Conservation (phyloP, 2,329 filamentous ascomycete genomes). For the Sporothrix luriei region DNA sequence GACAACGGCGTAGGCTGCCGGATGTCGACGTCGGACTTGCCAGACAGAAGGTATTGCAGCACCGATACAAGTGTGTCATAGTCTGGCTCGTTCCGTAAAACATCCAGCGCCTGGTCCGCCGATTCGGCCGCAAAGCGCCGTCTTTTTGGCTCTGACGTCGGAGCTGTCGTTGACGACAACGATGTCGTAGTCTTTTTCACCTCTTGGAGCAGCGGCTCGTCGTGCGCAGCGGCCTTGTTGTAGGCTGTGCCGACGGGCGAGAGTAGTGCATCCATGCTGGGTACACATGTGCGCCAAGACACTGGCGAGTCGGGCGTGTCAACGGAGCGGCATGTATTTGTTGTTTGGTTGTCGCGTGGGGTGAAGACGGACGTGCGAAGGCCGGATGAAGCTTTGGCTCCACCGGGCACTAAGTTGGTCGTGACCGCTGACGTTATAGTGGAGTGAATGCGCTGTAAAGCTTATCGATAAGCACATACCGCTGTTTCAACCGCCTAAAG, state of each 20-base stretch:
- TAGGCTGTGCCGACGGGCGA: conserved; percentile 58
- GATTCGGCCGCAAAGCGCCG: conserved; percentile 36
- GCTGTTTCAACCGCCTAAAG: neutral
- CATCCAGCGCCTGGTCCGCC: conserved; percentile 59
- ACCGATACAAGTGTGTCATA: conserved; percentile 57
- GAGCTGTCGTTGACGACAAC: neutral
- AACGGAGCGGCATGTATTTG: neutral
- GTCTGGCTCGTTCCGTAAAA: conserved; percentile 64
- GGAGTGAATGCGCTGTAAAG: conserved; percentile 17
- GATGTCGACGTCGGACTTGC: conserved; percentile 50
- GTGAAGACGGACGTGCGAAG: neutral
- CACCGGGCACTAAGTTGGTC: neutral
- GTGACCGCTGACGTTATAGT: conserved; percentile 27
- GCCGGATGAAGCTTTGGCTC: neutral
- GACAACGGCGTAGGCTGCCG: conserved; percentile 65
- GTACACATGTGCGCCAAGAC: neutral
- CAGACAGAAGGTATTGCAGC: conserved; percentile 54
- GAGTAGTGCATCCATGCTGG: conserved; percentile 59
- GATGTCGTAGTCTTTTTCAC: conserved; percentile 37
- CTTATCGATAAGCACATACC: conserved; percentile 30
- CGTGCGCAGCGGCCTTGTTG: conserved; percentile 44
- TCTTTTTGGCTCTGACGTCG: conserved; percentile 10
- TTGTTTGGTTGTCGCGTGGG: neutral
- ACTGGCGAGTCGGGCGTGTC: neutral
- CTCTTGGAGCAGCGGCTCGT: conserved; percentile 47